Conservation (phyloP, 139 green algal species). For the Volvox reticuliferus region DNA sequence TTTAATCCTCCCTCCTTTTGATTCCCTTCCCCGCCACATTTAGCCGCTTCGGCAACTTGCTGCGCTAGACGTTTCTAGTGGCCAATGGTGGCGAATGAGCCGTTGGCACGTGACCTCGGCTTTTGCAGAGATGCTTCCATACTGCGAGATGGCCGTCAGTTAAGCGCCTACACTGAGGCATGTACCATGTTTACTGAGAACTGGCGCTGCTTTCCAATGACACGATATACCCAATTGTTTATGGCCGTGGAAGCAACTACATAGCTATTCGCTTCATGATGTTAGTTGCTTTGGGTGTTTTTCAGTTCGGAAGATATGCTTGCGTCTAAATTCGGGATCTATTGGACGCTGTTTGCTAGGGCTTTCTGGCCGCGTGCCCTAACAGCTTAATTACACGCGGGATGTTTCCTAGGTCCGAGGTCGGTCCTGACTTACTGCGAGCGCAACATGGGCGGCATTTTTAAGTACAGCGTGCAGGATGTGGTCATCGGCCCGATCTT, state of each 20-base stretch:
- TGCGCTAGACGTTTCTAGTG: not conserved
- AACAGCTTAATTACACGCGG: too few relatives aligned
- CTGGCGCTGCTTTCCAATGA: not conserved
- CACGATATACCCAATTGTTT: not conserved
- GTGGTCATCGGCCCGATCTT: not conserved
- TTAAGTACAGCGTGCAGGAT: not conserved
- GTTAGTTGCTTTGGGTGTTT: not conserved
- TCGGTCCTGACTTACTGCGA: constrained; percentile 1
- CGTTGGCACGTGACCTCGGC: not conserved
- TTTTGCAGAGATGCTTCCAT: not conserved
- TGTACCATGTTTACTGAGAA: not conserved
- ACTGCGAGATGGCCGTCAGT: constrained; percentile 14
- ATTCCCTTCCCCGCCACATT: not conserved
- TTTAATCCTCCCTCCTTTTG: not conserved
- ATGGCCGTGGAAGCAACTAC: not conserved
- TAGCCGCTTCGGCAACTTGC: not conserved
- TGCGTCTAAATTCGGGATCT: not conserved
- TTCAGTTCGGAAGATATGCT: not conserved
- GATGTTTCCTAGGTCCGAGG: too few relatives aligned
- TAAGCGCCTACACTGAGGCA: not conserved
- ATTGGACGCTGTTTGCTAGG: too few relatives aligned
- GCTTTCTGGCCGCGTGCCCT: too few relatives aligned
- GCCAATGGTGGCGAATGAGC: not conserved
- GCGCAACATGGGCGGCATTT: not conserved
- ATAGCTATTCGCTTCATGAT: not conserved